Evolutionary conservation across 805 yeast species (phyloP).

Genomic region (Spathaspora arborariae): DNA sequence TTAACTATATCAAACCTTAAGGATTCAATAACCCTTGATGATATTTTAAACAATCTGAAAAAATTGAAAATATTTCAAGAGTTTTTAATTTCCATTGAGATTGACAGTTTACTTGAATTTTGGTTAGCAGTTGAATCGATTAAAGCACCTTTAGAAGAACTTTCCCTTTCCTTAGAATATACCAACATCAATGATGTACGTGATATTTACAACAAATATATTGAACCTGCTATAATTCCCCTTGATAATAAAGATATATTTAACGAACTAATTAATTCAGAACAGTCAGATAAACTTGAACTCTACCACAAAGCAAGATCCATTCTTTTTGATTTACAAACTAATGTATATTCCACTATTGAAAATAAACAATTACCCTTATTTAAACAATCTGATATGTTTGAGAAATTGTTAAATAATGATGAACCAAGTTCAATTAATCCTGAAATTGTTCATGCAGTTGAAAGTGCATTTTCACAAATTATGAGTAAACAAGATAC

Average conservation of each 20-base stretch:
- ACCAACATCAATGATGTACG: constrained; percentile 51
- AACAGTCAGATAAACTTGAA: constrained; percentile 3
- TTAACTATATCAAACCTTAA: constrained; percentile 14
- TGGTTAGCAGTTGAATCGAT: constrained; percentile 67
- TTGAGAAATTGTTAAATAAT: neutral
- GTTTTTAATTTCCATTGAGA: constrained; percentile 14
- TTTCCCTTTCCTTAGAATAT: constrained; percentile 38
- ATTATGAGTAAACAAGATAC: constrained; percentile 37
- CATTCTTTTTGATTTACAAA: constrained; percentile 57
- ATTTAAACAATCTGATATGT: constrained; percentile 39
- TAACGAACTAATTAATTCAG: constrained; percentile 10
- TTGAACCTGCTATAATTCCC: constrained; percentile 1
- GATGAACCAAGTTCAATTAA: neutral
- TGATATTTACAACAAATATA: constrained; percentile 36
- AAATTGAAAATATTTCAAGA: constrained; percentile 29
- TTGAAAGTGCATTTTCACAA: constrained; percentile 63
- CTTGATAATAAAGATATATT: constrained; percentile 28
- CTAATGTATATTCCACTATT: constrained; percentile 47
- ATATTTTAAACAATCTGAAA: constrained; percentile 46
- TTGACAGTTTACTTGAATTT: constrained; percentile 44
- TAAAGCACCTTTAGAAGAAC: constrained; percentile 68
- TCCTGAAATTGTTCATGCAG: constrained; percentile 52
- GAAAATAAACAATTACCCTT: constrained; percentile 50
- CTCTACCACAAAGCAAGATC: constrained; percentile 54
- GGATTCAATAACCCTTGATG: constrained; percentile 45